Conservation (phyloP, 2,329 filamentous ascomycete species). For the Fusarium napiforme region DNA sequence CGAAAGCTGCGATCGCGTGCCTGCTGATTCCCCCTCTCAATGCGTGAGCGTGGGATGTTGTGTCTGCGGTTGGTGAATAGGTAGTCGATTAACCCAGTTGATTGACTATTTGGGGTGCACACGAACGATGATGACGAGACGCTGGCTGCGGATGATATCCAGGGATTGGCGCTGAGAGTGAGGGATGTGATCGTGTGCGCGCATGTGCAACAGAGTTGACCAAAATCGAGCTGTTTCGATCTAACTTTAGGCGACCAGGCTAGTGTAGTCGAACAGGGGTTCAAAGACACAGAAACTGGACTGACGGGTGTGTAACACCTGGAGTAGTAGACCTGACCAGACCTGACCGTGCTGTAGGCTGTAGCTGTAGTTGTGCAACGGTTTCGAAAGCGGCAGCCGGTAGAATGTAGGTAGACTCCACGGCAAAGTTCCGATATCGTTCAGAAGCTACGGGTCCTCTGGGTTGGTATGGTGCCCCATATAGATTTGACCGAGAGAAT, state of each 20-base stretch:
- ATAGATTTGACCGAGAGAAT: neutral
- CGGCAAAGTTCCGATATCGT: constrained; percentile 19
- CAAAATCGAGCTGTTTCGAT: constrained; percentile 34
- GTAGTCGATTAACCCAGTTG: constrained; percentile 7
- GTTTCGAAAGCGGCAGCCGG: constrained; percentile 3
- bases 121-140: constrained; percentile 21
- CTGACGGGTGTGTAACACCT: constrained; percentile 5
- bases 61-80: constrained; percentile 24
- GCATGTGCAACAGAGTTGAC: constrained; percentile 30
- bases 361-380: constrained; percentile 8
- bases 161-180: constrained; percentile 21
- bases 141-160: constrained; percentile 23
- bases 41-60: constrained; percentile 39
- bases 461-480: neutral
- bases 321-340: neutral
- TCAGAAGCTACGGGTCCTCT: neutral
- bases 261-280: constrained; percentile 32
- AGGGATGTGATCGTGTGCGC: constrained; percentile 35
- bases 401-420: neutral
- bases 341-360: constrained; percentile 3
- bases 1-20: constrained; percentile 43
- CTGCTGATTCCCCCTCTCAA: constrained; percentile 26
- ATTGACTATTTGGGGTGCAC: constrained; percentile 14
- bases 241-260: constrained; percentile 32
- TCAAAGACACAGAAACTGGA: constrained; percentile 10